phyloP scores from a whole-genome alignment of 306 rosid species.

The Fragaria vesca region DNA sequence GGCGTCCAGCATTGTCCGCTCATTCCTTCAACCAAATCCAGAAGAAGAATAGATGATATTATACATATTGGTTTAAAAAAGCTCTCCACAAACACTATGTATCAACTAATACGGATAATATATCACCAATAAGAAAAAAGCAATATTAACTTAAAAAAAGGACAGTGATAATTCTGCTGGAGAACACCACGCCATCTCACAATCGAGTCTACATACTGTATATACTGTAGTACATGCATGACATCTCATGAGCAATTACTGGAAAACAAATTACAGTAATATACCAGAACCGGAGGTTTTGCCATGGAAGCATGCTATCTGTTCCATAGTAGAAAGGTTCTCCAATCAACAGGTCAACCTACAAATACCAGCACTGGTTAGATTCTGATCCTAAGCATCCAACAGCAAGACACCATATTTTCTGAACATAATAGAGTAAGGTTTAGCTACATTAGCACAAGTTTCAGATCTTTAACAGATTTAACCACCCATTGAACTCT shows the following conservation, averaged over 20 bases:
- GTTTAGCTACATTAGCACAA: background rate
- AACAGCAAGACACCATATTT: background rate
- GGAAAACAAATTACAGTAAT: background rate
- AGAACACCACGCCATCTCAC: background rate
- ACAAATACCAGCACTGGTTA: conserved; percentile 20
- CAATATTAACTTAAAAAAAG: background rate
- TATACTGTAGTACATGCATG: background rate
- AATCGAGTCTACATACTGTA: background rate
- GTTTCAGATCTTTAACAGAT: background rate
- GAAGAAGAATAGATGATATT: conserved; percentile 6
- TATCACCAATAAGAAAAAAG: background rate
- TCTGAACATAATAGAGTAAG: background rate
- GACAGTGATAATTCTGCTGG: background rate
- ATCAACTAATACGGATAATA: background rate
- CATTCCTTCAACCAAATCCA: conserved; percentile 56
- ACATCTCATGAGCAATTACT: background rate
- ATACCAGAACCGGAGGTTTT: conserved; percentile 87
- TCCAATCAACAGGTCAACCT: conserved; percentile 79
- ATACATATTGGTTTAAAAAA: background rate
- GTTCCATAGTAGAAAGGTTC: conserved; percentile 88
- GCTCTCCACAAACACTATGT: background rate
- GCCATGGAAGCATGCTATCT: conserved; percentile 89
- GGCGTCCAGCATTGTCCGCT: conserved; percentile 51
- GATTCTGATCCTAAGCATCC: conserved; percentile 9
- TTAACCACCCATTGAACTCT: background rate